Base-by-base conservation (phyloP, 192 early-diverging fungal genomes). In the Entomortierella lignicola region DNA sequence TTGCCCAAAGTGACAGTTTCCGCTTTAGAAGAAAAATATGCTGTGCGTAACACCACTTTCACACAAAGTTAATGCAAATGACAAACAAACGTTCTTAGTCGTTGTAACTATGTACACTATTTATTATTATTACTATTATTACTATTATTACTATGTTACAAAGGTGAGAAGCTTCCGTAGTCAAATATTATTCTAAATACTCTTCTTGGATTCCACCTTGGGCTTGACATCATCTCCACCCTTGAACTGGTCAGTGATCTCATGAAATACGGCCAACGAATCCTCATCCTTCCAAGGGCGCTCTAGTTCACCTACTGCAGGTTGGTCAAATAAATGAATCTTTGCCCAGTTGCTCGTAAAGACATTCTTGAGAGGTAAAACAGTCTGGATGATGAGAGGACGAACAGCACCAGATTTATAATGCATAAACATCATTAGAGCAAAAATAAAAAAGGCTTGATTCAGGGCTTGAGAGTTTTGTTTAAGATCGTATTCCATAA, bases 371-470 rank as follows among this genome's bases (percentile, higher is more conserved):
- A 94, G 60, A 3, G 92, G 92, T 31, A 98, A 75, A 63, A 97
- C 81, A n/a, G 89, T 87, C 85, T 98, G 97, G 66, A 97, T 85
- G 17, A 97, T 81, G 42, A 98, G 81, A 7, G 97, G 97, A 67
- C 96, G 93, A 48, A 94, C 86, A 60, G 94, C 96, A 27, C 91
- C 91, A 69, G 90, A 96, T 81, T 95, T 89, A 83, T 91, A 94
- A 83, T 98, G 91, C 79, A 97, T 85, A 37, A 94, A 87, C 17
- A 77, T 77, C 60, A 98, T 90, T 55, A 97, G 86, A 8, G 80
- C 90, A 26, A 92, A 56, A 20, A 91, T 90, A 15, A 92, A 85
- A 41, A 91, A 52, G 1, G 90, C 85, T 61, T 92, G 90, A 60
- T 91, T 94, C 57, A 92, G 66, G 23, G 85, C 65, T 74, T 93